Conservation (phyloP, 2,329 filamentous ascomycete genomes). For the Cercospora nicotianae region DNA sequence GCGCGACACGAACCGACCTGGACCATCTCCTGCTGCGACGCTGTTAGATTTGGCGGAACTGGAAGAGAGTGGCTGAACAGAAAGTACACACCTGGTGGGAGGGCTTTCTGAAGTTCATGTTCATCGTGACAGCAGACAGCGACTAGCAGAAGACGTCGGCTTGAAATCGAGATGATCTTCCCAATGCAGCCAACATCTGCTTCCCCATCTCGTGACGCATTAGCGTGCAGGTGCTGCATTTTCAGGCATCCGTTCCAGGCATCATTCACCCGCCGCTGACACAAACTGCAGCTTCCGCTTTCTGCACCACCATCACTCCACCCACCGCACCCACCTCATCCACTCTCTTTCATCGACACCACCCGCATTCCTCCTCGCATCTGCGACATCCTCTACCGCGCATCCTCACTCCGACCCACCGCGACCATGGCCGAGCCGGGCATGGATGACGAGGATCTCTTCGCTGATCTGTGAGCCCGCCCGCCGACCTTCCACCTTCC, state of each 20-base stretch:
- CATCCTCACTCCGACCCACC: background rate
- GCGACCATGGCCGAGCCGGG: slow-evolving; percentile 75
- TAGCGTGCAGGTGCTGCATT: background rate
- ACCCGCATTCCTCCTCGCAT: background rate
- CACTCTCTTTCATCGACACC: slow-evolving; percentile 1
- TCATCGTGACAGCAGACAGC: slow-evolving; percentile 75
- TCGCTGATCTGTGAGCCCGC: slow-evolving; percentile 81
- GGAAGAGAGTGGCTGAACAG: background rate
- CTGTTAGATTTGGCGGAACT: background rate
- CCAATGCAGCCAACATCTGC: slow-evolving; percentile 5
- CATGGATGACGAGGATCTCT: slow-evolving; percentile 83
- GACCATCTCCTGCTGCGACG: slow-evolving; percentile 80
- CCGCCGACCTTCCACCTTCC: background rate
- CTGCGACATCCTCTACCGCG: slow-evolving; percentile 20
- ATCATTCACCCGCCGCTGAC: background rate
- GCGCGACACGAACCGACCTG: slow-evolving; percentile 82
- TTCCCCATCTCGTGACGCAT: background rate
- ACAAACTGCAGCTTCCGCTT: slow-evolving; percentile 2
- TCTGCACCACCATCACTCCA: background rate
- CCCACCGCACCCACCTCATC: background rate
- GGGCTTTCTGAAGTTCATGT: slow-evolving; percentile 49
- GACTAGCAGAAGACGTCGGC: slow-evolving; percentile 82
- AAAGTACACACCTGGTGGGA: slow-evolving; percentile 43
- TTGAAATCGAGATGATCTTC: slow-evolving; percentile 48
- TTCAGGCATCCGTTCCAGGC: background rate